phyloP scores from a whole-genome alignment of 2,329 filamentous ascomycete species.

The Fusarium sterilihyphosum region DNA sequence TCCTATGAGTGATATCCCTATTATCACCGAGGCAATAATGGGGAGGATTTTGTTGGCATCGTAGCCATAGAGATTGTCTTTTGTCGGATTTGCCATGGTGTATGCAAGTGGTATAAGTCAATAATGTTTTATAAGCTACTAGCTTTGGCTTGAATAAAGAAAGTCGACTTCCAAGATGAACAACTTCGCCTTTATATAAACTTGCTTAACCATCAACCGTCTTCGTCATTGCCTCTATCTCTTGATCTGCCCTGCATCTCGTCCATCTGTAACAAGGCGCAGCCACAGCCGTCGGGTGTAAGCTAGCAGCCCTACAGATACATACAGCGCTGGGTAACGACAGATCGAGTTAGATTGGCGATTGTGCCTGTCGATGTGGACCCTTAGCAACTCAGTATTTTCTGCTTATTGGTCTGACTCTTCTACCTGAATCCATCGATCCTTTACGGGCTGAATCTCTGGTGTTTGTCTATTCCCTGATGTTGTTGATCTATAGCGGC shows the following conservation, averaged over 20 bases:
- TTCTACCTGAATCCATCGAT: neutral
- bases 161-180: neutral
- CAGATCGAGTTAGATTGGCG: slow-evolving; percentile 21
- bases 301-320: slow-evolving; percentile 19
- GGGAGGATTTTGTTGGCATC: slow-evolving; percentile 40
- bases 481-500: neutral
- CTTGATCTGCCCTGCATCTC: neutral
- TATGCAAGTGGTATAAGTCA: neutral
- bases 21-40: slow-evolving; percentile 29
- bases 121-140: neutral
- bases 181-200: neutral
- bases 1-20: slow-evolving; percentile 25
- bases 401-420: neutral
- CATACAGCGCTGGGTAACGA: slow-evolving; percentile 17
- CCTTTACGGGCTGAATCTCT: neutral
- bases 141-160: neutral
- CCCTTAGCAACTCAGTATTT: too few species aligned
- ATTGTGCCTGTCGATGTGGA: neutral
- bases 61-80: slow-evolving; percentile 39
- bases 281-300: slow-evolving; percentile 8
- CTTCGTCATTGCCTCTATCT: neutral
- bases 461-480: neutral
- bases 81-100: slow-evolving; percentile 26
- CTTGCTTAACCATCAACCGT: neutral
- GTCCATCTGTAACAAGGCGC: slow-evolving; percentile 6